Evolutionary conservation across 306 rosid genomes (phyloP), one percentile per base, ranked within the genome.

Genomic region (Herpetospermum pedunculosum): DNA sequence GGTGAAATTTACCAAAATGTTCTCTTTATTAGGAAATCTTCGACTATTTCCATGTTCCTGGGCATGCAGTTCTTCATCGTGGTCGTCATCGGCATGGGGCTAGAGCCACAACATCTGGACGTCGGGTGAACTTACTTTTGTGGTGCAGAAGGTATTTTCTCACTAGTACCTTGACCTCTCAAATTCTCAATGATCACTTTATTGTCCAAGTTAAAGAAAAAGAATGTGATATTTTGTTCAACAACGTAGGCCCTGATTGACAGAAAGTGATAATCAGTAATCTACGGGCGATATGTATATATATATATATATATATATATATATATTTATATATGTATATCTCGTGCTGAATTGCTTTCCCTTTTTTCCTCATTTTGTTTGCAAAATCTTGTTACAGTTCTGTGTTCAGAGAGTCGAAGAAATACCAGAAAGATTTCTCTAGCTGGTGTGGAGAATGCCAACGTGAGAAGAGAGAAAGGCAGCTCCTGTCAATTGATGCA

Each of bases 11-110:
- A 28, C 16, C 28, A 0, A 8, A 29, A 70, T 32, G 28, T 9
- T 70, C 47, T 32, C 4, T 77, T 63, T 72, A 34, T 80, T 48
- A 95, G 97, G 99, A 95, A 82, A 80, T 84, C 76, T 91, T 84
- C 12, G 89, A 91, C 77, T 88, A 85, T 77, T 23, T 74, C 70
- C 99, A 95, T 80, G 84, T 87, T 82, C 97, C 87, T 14, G 97
- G 97, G 32, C 84, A 3, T n/a, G 97, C 96, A 23, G 81, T 95
- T 83, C 91, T 95, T 81, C 99, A 95, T 81, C 60, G 83, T 62
- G 99, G 99, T 82, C 96, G 92, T 54, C 90, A 91, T 72, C 91
- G 97, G 62, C 99, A 95, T 81, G 97, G 96, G 34, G 96, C 96
- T 72, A 85, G 91, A 83, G 90, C 97, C 58, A 91, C 97, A 80